Percentiles rank a stretch among this genome's conserved stretches.
phyloP scores from a whole-genome alignment of 2,329 filamentous ascomycete species.

The Paramyrothecium roridum region DNA sequence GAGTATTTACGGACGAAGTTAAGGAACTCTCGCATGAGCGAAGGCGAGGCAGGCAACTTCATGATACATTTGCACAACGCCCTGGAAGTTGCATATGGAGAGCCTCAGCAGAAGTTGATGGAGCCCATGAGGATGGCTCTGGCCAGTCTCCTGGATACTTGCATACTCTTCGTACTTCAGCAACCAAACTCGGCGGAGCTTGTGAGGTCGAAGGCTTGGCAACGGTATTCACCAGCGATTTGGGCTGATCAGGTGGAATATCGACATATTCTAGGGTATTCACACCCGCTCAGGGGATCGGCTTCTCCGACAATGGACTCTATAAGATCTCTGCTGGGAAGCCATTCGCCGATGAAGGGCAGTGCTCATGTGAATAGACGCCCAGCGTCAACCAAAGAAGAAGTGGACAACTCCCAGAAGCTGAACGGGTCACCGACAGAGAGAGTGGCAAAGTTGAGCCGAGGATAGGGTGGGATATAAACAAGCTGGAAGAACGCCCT shows the following conservation, averaged over 20 bases:
- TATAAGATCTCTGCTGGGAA: conserved; percentile 15
- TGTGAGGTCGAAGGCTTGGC: conserved; percentile 19
- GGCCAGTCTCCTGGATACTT: conserved; percentile 23
- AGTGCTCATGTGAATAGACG: too few relatives aligned
- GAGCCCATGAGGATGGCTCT: conserved; percentile 26
- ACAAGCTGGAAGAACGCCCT: too few relatives aligned
- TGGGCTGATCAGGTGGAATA: conserved; percentile 22
- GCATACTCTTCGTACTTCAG: conserved; percentile 17
- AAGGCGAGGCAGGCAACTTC: conserved; percentile 14
- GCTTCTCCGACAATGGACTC: conserved; percentile 11
- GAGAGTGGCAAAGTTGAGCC: too few relatives aligned
- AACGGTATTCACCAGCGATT: conserved; percentile 15
- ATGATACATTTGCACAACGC: conserved; percentile 22
- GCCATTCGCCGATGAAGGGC: background rate
- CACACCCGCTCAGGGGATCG: conserved; percentile 6
- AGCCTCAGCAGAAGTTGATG: conserved; percentile 18
- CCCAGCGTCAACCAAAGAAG: too few relatives aligned
- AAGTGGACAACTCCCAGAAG: too few relatives aligned
- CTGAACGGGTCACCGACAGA: too few relatives aligned
- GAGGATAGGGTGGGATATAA: too few relatives aligned
- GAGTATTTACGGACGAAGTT: conserved; percentile 11
- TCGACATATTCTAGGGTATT: conserved; percentile 12
- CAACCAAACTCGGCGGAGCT: conserved; percentile 17
- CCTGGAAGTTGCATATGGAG: conserved; percentile 21
- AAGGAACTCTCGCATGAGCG: conserved; percentile 10